Evolutionary conservation across 1,284 basidiomycete species (phyloP).

Genomic region (Trichosporon faecale): DNA sequence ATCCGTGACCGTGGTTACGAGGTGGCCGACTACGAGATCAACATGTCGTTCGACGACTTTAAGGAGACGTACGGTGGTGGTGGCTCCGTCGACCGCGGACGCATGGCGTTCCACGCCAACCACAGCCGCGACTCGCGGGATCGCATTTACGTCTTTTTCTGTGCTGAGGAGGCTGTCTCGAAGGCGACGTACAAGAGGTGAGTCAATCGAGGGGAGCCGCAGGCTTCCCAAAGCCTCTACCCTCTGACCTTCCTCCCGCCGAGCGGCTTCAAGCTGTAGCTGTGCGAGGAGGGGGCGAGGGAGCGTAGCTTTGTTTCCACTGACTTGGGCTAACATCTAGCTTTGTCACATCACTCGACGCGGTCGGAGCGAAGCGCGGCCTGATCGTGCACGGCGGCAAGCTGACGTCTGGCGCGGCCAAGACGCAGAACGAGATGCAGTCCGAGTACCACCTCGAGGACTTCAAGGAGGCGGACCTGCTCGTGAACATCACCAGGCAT

Average conservation of each 20-base stretch:
- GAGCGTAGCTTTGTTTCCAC: no score
- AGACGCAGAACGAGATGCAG: constrained; percentile 89
- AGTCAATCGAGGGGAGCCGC: constrained; percentile 41
- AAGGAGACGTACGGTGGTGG: constrained; percentile 40
- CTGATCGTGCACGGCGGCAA: constrained; percentile 94
- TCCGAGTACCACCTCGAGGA: constrained; percentile 86
- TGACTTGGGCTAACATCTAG: constrained; percentile 57
- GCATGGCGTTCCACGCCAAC: constrained; percentile 83
- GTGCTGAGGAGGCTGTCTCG: constrained; percentile 85
- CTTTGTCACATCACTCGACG: constrained; percentile 79
- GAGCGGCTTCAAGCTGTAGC: no score
- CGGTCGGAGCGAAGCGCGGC: constrained; percentile 82
- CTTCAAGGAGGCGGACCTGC: constrained; percentile 90
- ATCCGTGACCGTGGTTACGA: constrained; percentile 72
- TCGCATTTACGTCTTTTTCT: constrained; percentile 92
- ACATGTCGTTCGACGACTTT: constrained; percentile 52
- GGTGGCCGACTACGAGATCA: constrained; percentile 52
- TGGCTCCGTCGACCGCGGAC: constrained; percentile 59
- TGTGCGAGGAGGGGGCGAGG: no score
- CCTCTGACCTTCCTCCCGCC: no score
- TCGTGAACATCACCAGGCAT: constrained; percentile 97
- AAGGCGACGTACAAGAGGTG: constrained; percentile 96
- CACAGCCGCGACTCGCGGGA: constrained; percentile 65
- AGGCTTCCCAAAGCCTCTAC: no score
- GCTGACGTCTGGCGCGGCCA: constrained; percentile 94